These are phyloP conservation scores for Echium plantagineum DNA, from an alignment of 257 asterid species.

Conservation along the genomic window DNA sequence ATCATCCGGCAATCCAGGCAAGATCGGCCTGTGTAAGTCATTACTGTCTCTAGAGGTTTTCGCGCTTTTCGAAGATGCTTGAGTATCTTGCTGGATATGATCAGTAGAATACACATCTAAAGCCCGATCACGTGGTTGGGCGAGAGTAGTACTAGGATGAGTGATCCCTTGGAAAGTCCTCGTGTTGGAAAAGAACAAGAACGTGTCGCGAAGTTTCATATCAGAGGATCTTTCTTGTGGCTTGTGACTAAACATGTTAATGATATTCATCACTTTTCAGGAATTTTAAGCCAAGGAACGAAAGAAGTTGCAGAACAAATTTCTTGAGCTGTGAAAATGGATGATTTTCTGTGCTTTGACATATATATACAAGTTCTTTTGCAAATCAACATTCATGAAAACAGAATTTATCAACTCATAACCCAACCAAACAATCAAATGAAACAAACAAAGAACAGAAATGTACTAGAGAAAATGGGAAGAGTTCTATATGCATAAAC, in stretches of 20 bases:
- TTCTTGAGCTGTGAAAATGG: constrained; percentile 38
- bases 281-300: constrained; percentile 11
- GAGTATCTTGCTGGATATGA: constrained; percentile 17
- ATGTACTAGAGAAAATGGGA: not conserved
- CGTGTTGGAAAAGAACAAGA: not conserved
- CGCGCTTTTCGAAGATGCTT: constrained; percentile 20
- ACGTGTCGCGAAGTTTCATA: not conserved
- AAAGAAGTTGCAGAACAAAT: constrained; percentile 41
- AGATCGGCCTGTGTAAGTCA: constrained; percentile 28
- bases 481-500: not conserved
- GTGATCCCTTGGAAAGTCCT: too few relatives aligned
- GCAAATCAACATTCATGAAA: too few relatives aligned
- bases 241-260: constrained; percentile 40
- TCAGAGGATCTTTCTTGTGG: not conserved
- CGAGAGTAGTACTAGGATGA: too few relatives aligned
- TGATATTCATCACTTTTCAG: constrained; percentile 47
- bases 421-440: not conserved
- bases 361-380: too few relatives aligned
- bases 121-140: constrained; percentile 15
- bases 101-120: constrained; percentile 33
- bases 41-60: constrained; percentile 20
- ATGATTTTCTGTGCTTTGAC: constrained; percentile 8
- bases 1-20: constrained; percentile 84
- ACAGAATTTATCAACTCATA: too few relatives aligned
- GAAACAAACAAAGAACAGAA: not conserved